These are phyloP conservation scores for Xerocomus brunneocitrinus DNA, from an alignment of 768 basidiomycete species.

Conservation along the genomic window DNA sequence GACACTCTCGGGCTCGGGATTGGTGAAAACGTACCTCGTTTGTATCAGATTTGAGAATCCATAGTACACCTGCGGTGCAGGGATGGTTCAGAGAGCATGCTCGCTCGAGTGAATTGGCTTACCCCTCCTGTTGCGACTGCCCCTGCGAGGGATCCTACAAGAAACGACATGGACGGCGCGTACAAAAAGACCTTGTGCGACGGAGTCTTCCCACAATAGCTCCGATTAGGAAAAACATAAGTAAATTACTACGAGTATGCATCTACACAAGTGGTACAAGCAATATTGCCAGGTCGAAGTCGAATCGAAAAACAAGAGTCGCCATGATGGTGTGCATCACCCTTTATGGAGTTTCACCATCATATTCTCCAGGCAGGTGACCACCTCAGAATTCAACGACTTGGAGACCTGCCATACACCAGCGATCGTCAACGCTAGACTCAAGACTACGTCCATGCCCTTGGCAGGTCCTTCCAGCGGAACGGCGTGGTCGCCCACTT, in stretches of 20 bases:
- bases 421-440: slow-evolving; percentile 32
- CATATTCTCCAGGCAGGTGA: slow-evolving; percentile 14
- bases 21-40: slow-evolving; percentile 39
- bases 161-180: slow-evolving; percentile 44
- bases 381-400: slow-evolving; percentile 7
- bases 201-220: slow-evolving; percentile 2
- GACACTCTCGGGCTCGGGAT: background rate
- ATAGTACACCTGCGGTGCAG: slow-evolving; percentile 53
- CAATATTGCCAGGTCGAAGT: background rate
- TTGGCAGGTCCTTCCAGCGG: slow-evolving; percentile 41
- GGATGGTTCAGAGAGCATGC: background rate
- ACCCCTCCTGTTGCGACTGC: slow-evolving; percentile 66
- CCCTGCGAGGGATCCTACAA: slow-evolving; percentile 65
- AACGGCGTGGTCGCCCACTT: slow-evolving; percentile 46
- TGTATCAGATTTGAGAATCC: slow-evolving; percentile 65
- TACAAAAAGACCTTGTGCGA: background rate
- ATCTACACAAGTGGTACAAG: slow-evolving; percentile 1
- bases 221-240: background rate
- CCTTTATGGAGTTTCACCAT: slow-evolving; percentile 27
- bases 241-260: slow-evolving; percentile 7
- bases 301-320: background rate
- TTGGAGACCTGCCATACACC: slow-evolving; percentile 23
- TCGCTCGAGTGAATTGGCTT: slow-evolving; percentile 12
- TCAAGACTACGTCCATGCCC: slow-evolving; percentile 43
- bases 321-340: slow-evolving; percentile 5